Percentiles rank a stretch among this genome's conserved stretches.
These are phyloP conservation scores for Reticulascus tulasneorum DNA, from an alignment of 2,329 filamentous ascomycete species.

Conservation along the genomic window DNA sequence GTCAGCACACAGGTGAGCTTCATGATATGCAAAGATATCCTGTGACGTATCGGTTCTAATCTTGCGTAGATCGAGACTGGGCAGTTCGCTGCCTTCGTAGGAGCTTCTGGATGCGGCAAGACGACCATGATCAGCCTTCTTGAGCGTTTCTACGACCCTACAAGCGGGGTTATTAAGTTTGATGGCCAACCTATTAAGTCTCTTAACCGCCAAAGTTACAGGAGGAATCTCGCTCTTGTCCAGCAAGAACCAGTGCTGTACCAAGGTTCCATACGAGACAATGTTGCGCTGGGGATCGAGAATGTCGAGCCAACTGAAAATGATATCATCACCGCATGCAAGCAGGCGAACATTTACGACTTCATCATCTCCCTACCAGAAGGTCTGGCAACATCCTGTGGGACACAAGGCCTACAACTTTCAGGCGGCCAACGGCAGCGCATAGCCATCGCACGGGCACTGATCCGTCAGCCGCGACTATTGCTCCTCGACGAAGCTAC, in stretches of 20 bases:
- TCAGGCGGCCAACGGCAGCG: conserved; percentile 66
- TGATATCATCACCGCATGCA: conserved; percentile 35
- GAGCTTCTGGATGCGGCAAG: conserved; percentile 54
- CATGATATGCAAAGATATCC: not conserved
- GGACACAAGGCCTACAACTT: conserved; percentile 64
- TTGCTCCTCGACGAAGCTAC: conserved; percentile 68
- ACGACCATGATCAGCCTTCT: conserved; percentile 53
- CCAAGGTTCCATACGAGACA: conserved; percentile 59
- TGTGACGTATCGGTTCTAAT: too few relatives aligned
- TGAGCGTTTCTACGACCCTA: conserved; percentile 67
- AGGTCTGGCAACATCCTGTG: conserved; percentile 59
- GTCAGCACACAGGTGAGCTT: not conserved
- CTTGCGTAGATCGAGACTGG: conserved; percentile 32
- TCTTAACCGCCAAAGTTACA: conserved; percentile 50
- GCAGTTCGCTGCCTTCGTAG: conserved; percentile 52
- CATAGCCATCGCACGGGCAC: conserved; percentile 60
- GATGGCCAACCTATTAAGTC: conserved; percentile 50
- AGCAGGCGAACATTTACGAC: conserved; percentile 40
- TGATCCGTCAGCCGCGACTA: conserved; percentile 56
- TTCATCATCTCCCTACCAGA: conserved; percentile 38
- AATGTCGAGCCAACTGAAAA: conserved; percentile 18
- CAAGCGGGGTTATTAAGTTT: conserved; percentile 60
- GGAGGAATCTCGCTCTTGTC: conserved; percentile 63
- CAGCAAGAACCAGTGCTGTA: conserved; percentile 68
- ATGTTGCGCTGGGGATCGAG: conserved; percentile 56